phyloP scores from a whole-genome alignment of 1,284 basidiomycete species.

The Ustilago cynodontis region DNA sequence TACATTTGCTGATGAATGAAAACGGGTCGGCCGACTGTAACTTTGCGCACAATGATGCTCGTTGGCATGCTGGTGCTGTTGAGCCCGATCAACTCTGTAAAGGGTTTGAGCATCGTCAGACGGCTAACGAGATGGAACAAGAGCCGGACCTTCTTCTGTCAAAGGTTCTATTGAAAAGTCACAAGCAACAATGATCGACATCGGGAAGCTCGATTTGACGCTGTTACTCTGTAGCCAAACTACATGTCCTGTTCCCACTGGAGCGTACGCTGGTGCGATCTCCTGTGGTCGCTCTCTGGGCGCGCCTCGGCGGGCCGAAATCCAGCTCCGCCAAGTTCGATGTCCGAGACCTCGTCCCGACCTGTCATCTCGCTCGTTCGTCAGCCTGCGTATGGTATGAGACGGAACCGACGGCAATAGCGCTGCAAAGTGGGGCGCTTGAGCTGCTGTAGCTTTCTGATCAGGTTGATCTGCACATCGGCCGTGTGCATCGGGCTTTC shows the following conservation, averaged over 20 bases:
- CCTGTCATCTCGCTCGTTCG: background rate
- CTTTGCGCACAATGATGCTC: slow-evolving; percentile 31
- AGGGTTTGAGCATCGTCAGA: background rate
- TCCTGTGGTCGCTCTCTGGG: background rate
- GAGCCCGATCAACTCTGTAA: background rate
- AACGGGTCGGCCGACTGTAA: no score
- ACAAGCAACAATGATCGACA: no score
- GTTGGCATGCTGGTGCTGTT: slow-evolving; percentile 15
- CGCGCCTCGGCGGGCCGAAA: slow-evolving; percentile 20
- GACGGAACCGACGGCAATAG: background rate
- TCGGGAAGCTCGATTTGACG: background rate
- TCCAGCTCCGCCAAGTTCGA: background rate
- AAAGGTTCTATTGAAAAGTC: slow-evolving; percentile 20
- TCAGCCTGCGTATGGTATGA: background rate
- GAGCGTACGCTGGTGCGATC: no score
- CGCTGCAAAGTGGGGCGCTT: no score
- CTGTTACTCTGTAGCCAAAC: background rate
- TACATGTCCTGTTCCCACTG: background rate
- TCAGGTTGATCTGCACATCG: no score
- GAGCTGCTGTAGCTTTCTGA: no score
- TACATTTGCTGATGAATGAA: no score
- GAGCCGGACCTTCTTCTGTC: slow-evolving; percentile 21
- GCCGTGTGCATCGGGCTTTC: background rate
- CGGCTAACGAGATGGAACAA: background rate
- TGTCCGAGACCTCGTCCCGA: background rate